Evolutionary conservation across 768 basidiomycete species (phyloP).

Genomic region (Tricholomella constricta): DNA sequence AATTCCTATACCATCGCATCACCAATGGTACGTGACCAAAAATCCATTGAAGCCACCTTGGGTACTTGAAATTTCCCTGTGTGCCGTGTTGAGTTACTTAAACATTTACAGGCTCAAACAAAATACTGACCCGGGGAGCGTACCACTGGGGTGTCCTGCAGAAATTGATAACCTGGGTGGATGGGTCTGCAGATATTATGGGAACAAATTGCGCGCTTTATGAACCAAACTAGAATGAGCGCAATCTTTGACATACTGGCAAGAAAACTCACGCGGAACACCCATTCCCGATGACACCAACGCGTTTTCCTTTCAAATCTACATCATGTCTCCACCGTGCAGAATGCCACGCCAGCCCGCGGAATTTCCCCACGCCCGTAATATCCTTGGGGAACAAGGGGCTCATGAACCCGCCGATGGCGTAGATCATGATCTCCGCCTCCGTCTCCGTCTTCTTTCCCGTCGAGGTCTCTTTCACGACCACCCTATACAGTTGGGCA

Average conservation of each 20-base stretch:
- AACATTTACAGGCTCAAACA: background rate
- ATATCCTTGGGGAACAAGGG: conserved; percentile 49
- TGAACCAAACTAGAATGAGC: background rate
- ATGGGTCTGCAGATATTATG: conserved; percentile 48
- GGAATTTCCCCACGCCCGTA: conserved; percentile 44
- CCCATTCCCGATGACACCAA: conserved; percentile 67
- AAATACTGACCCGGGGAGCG: conserved; percentile 45
- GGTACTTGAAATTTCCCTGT: conserved; percentile 44
- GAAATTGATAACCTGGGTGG: conserved; percentile 57
- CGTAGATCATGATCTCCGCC: conserved; percentile 50
- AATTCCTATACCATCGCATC: conserved; percentile 49
- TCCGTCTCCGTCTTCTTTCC: conserved; percentile 35
- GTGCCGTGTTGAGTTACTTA: background rate
- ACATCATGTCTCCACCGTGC: conserved; percentile 58
- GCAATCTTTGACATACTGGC: conserved; percentile 1
- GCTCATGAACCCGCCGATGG: conserved; percentile 51
- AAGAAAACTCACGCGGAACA: conserved; percentile 51
- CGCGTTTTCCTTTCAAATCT: conserved; percentile 48
- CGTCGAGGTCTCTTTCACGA: conserved; percentile 37
- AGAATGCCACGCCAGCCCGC: conserved; percentile 56
- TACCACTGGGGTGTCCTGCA: conserved; percentile 64
- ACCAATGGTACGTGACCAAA: conserved; percentile 55
- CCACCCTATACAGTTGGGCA: conserved; percentile 42
- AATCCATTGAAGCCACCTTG: conserved; percentile 47
- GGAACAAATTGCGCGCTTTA: conserved; percentile 63